Evolutionary conservation across 164 flowering plant genomes (phyloP).

Genomic region (Annona cherimola): DNA sequence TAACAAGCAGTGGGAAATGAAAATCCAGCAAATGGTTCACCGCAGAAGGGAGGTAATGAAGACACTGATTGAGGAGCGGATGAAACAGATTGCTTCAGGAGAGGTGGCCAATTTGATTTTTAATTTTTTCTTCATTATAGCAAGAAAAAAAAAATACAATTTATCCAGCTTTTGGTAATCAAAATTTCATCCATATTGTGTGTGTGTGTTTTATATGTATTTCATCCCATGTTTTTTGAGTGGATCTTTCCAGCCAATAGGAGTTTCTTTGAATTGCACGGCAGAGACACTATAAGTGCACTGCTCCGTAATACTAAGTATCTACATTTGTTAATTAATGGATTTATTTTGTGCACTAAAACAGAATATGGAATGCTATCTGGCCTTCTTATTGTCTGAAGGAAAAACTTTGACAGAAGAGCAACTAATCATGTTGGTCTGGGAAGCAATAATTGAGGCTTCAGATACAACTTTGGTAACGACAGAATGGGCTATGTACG

Average conservation of each 20-base stretch:
- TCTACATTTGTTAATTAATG: background rate
- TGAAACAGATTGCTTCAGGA: slow-evolving; percentile 41
- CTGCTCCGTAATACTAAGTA: background rate
- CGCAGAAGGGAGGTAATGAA: slow-evolving; percentile 61
- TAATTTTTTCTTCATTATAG: background rate
- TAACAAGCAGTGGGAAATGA: slow-evolving; percentile 52
- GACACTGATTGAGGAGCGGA: slow-evolving; percentile 54
- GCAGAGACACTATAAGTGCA: background rate
- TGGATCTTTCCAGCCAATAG: background rate
- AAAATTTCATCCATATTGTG: background rate
- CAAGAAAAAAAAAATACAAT: no score
- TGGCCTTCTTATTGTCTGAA: slow-evolving; percentile 57
- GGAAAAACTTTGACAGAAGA: slow-evolving; percentile 47
- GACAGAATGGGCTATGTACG: slow-evolving; percentile 94
- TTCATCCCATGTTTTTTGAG: background rate
- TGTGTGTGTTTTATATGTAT: no score
- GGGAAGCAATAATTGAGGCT: slow-evolving; percentile 84
- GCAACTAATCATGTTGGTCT: slow-evolving; percentile 54
- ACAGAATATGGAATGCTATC: slow-evolving; percentile 51
- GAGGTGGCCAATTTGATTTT: slow-evolving; percentile 34
- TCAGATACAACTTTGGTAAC: slow-evolving; percentile 77
- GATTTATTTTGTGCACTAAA: background rate
- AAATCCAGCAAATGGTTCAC: slow-evolving; percentile 34
- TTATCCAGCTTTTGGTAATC: background rate
- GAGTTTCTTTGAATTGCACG: background rate